These are phyloP conservation scores for Leccinum subspadiceum DNA, from an alignment of 1,284 basidiomycete genomes.

Conservation along the genomic window DNA sequence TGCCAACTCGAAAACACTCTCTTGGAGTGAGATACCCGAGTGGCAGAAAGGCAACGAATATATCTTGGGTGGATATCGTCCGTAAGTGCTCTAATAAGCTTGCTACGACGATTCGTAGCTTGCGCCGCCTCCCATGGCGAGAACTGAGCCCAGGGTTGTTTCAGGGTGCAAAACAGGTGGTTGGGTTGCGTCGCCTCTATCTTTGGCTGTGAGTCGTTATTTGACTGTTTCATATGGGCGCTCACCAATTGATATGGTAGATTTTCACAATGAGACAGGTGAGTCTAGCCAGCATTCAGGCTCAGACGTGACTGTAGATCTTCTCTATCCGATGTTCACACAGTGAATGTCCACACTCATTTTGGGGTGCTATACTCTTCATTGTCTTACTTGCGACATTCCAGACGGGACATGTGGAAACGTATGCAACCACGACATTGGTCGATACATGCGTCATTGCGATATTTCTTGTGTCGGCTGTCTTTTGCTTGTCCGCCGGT, in stretches of 20 bases:
- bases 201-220: conserved; percentile 62
- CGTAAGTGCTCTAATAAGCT: conserved; percentile 38
- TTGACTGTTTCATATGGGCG: conserved; percentile 10
- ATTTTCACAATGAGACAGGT: conserved; percentile 85
- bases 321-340: conserved; percentile 8
- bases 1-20: conserved; percentile 38
- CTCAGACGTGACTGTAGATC: conserved; percentile 10
- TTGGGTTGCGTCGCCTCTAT: conserved; percentile 65
- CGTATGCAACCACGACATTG: conserved; percentile 54
- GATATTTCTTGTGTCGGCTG: conserved; percentile 71
- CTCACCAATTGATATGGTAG: conserved; percentile 39
- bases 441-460: conserved; percentile 64
- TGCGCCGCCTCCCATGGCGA: conserved; percentile 7
- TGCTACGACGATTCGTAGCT: conserved; percentile 4
- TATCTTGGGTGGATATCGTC: conserved; percentile 71
- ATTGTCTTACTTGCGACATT: conserved; percentile 56
- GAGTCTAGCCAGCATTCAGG: conserved; percentile 16
- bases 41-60: conserved; percentile 79
- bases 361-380: conserved; percentile 75
- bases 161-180: conserved; percentile 63
- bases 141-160: conserved; percentile 8
- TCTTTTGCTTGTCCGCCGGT: conserved; percentile 74
- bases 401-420: conserved; percentile 46
- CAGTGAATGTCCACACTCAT: conserved; percentile 91
- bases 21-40: conserved; percentile 62